Conservation (phyloP, 768 basidiomycete species). For the Pseudohyphozyma bogoriensis region DNA sequence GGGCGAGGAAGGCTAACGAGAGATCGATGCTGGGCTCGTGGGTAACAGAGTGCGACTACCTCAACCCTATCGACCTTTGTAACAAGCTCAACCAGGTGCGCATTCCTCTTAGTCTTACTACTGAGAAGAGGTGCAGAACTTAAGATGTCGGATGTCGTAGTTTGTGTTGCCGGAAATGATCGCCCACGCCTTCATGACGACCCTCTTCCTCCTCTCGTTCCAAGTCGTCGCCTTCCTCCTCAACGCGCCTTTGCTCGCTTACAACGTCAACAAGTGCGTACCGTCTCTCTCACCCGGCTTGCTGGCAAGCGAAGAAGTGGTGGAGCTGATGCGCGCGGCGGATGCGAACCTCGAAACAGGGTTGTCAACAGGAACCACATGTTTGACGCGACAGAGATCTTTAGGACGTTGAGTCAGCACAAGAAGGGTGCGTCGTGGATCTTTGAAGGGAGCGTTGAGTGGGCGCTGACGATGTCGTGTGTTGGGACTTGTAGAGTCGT, state of each 20-base stretch:
- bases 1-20: too few species aligned
- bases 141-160: constrained; percentile 48
- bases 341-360: too few species aligned
- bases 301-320: constrained; percentile 7
- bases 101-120: too few species aligned
- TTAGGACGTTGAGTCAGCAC: constrained; percentile 81
- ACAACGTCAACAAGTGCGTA: constrained; percentile 86
- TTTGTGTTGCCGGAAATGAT: constrained; percentile 95
- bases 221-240: constrained; percentile 91
- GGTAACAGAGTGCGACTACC: constrained; percentile 42
- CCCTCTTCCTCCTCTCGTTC: constrained; percentile 83
- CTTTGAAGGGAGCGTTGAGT: too few species aligned
- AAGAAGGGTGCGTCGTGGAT: constrained; percentile 71
- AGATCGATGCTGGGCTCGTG: too few species aligned
- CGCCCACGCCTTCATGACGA: constrained; percentile 81
- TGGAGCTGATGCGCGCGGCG: too few species aligned
- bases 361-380: constrained; percentile 89
- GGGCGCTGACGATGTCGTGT: too few species aligned
- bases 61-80: constrained; percentile 99
- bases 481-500: constrained; percentile 29
- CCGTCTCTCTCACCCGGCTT: not conserved
- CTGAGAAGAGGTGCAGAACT: too few species aligned
- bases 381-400: constrained; percentile 99
- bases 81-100: constrained; percentile 95
- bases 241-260: constrained; percentile 76